phyloP scores from a whole-genome alignment of 2,329 filamentous ascomycete genomes.

The Curvularia eragrostidis region DNA sequence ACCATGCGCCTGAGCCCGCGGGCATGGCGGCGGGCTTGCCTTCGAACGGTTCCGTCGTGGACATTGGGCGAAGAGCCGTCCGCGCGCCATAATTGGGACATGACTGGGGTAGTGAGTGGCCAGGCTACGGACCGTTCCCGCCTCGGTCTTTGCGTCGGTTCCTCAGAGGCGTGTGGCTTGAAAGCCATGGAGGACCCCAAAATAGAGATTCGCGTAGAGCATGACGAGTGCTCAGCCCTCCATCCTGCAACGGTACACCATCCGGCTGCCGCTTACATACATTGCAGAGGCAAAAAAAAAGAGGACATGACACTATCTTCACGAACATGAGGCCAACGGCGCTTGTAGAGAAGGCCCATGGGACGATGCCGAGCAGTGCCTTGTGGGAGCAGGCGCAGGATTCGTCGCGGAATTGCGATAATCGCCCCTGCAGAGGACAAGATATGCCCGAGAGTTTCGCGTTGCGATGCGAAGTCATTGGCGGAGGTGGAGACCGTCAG shows the following conservation, averaged over 20 bases:
- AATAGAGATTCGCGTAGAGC: conserved; percentile 38
- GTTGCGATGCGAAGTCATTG: conserved; percentile 20
- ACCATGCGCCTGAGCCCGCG: conserved; percentile 44
- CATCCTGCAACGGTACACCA: conserved; percentile 37
- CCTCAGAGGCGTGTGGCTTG: conserved; percentile 45
- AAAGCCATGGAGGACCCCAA: conserved; percentile 29
- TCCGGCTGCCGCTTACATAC: conserved; percentile 37
- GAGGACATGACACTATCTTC: conserved; percentile 30
- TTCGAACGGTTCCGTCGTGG: conserved; percentile 46
- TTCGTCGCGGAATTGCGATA: conserved; percentile 11
- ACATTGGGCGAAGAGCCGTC: conserved; percentile 37
- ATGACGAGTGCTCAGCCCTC: conserved; percentile 41
- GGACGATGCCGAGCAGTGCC: conserved; percentile 13
- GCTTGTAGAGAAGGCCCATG: conserved; percentile 12
- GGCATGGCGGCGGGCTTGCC: conserved; percentile 44
- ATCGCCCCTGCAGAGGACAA: conserved; percentile 24
- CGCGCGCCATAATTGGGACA: conserved; percentile 42
- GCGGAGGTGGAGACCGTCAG: conserved; percentile 25
- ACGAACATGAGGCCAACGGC: conserved; percentile 12
- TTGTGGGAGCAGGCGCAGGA: conserved; percentile 4
- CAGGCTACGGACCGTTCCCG: conserved; percentile 50
- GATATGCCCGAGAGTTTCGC: conserved; percentile 22
- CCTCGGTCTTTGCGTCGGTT: conserved; percentile 40
- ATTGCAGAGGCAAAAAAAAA: conserved; percentile 29
- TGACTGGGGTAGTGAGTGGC: conserved; percentile 29